phyloP scores from a whole-genome alignment of 768 basidiomycete genomes.

The Trametes villosa region DNA sequence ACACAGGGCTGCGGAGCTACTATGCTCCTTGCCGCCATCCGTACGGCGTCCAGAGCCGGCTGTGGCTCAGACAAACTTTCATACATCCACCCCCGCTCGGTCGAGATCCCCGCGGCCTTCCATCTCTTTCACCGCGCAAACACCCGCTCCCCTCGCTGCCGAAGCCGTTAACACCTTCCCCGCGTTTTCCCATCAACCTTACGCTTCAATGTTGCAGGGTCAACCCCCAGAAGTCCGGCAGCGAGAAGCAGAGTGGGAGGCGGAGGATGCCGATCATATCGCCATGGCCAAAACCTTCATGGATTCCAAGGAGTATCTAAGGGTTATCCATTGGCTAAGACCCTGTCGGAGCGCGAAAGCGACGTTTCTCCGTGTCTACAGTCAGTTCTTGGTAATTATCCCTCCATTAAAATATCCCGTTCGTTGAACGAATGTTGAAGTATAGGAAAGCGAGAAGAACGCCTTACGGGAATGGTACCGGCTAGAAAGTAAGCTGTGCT shows the following conservation, averaged over 20 bases:
- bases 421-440: conserved; percentile 13
- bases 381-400: conserved; percentile 79
- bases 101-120: conserved; percentile 33
- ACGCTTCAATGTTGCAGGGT: conserved; percentile 40
- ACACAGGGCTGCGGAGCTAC: conserved; percentile 75
- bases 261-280: conserved; percentile 72
- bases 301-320: conserved; percentile 75
- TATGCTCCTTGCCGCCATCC: conserved; percentile 58
- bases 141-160: conserved; percentile 10
- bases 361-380: conserved; percentile 77
- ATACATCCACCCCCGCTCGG: conserved; percentile 64
- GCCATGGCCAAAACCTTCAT: conserved; percentile 73
- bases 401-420: not conserved
- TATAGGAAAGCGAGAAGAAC: conserved; percentile 81
- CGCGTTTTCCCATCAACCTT: conserved; percentile 35
- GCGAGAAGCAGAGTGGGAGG: conserved; percentile 53
- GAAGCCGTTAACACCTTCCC: not conserved
- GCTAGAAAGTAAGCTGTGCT: conserved; percentile 60
- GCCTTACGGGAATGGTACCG: conserved; percentile 86
- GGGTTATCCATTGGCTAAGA: conserved; percentile 68
- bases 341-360: conserved; percentile 73
- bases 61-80: conserved; percentile 41
- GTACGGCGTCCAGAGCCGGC: conserved; percentile 44
- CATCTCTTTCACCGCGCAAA: conserved; percentile 10
- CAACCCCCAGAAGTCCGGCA: conserved; percentile 40